Evolutionary conservation across 352 stramenopile species (phyloP).

Genomic region (Phytophthora pisi): DNA sequence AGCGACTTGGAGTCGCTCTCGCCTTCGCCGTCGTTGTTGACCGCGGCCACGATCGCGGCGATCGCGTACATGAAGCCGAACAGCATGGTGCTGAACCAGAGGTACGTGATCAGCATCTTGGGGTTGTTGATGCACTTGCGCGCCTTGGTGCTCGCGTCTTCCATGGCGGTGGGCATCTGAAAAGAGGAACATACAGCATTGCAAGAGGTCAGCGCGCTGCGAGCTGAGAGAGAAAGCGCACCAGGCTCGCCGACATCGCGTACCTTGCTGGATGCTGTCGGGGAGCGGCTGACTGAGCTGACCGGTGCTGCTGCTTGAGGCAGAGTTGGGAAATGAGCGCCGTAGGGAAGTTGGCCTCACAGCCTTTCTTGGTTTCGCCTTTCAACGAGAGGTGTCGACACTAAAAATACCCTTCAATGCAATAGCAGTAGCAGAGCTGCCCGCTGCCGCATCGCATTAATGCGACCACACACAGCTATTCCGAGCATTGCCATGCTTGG

Average conservation of each 20-base stretch:
- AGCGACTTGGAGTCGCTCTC: slow-evolving; percentile 80
- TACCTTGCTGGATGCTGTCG: slow-evolving; percentile 19
- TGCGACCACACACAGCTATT: slow-evolving; percentile 27
- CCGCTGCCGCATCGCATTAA: background rate
- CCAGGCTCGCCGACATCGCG: background rate
- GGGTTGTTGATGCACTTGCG: slow-evolving; percentile 80
- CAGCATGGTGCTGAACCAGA: slow-evolving; percentile 84
- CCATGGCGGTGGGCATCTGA: slow-evolving; percentile 64
- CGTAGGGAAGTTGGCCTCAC: background rate
- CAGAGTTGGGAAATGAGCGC: slow-evolving; percentile 31
- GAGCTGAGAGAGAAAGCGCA: background rate
- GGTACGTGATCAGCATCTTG: slow-evolving; percentile 85
- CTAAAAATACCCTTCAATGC: slow-evolving; percentile 28
- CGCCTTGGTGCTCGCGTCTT: slow-evolving; percentile 62
- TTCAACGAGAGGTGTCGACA: background rate
- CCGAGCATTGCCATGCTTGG: background rate
- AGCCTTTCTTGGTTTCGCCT: slow-evolving; percentile 32
- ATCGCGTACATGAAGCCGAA: slow-evolving; percentile 90
- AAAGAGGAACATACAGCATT: background rate
- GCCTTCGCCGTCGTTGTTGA: slow-evolving; percentile 73
- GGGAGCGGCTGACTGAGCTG: slow-evolving; percentile 4
- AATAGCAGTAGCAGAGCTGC: background rate
- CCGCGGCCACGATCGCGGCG: slow-evolving; percentile 82
- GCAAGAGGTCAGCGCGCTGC: slow-evolving; percentile 5
- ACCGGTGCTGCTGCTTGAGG: slow-evolving; percentile 10